Conservation (phyloP, 1,284 basidiomycete species). For the Earliella scabrosa region DNA sequence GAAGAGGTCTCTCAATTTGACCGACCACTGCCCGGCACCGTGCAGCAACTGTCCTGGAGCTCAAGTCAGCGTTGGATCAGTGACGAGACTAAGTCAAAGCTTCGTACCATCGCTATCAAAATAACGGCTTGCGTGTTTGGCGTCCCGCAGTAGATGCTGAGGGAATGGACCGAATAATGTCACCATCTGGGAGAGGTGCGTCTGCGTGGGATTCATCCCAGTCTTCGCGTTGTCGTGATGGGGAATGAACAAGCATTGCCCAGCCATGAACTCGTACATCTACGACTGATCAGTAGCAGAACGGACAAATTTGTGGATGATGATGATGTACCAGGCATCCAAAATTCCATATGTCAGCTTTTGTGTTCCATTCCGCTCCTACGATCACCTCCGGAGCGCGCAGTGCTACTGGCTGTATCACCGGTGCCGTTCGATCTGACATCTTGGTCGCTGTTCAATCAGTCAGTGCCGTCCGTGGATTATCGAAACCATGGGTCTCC, state of each 20-base stretch:
- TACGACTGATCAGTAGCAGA: not conserved
- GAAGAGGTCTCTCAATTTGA: not conserved
- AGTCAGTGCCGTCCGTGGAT: not conserved
- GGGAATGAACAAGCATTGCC: slow-evolving; percentile 11
- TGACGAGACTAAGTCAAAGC: not conserved
- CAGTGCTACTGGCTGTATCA: slow-evolving; percentile 3
- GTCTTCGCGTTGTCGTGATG: slow-evolving; percentile 5
- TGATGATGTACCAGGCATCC: slow-evolving; percentile 14
- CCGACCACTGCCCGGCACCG: not conserved
- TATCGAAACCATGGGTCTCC: not conserved
- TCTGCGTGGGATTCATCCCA: slow-evolving; percentile 7
- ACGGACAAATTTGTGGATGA: not conserved
- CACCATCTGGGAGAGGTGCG: slow-evolving; percentile 16
- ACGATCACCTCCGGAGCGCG: slow-evolving; percentile 25
- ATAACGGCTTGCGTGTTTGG: not conserved
- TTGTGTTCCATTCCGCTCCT: slow-evolving; percentile 18
- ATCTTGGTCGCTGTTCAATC: not conserved
- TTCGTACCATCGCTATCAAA: not conserved
- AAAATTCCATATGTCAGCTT: slow-evolving; percentile 26
- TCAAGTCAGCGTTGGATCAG: not conserved
- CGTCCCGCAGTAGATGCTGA: not conserved
- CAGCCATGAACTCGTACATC: slow-evolving; percentile 14
- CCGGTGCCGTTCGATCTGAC: not conserved
- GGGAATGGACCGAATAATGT: slow-evolving; percentile 11
- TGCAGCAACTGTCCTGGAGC: not conserved